Evolutionary conservation across 2,329 filamentous ascomycete species (phyloP).

Genomic region (Fusarium nanum): DNA sequence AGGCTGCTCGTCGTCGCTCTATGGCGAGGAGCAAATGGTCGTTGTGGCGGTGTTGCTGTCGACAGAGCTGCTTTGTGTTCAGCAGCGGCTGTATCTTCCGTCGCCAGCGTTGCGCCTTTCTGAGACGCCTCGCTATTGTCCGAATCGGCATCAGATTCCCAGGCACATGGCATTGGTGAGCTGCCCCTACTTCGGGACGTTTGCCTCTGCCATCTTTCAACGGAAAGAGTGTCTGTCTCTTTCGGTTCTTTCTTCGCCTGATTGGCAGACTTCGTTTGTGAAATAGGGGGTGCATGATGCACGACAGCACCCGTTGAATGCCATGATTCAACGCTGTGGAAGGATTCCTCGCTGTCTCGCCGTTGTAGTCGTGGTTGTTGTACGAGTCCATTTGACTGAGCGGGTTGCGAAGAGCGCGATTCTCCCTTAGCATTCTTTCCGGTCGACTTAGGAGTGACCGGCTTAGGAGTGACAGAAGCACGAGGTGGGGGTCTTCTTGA

Average conservation of each 20-base stretch:
- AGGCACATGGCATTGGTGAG: conserved; percentile 34
- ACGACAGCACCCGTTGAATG: conserved; percentile 55
- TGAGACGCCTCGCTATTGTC: conserved; percentile 43
- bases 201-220: conserved; percentile 5
- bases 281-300: conserved; percentile 59
- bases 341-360: conserved; percentile 59
- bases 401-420: conserved; percentile 3
- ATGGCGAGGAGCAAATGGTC: conserved; percentile 34
- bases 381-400: neutral
- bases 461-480: neutral
- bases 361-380: conserved; percentile 25
- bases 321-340: conserved; percentile 66
- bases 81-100: conserved; percentile 19
- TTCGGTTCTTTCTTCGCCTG: conserved; percentile 12
- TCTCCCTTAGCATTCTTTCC: conserved; percentile 4
- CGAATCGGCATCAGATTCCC: conserved; percentile 41
- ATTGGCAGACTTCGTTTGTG: conserved; percentile 55
- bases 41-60: conserved; percentile 14
- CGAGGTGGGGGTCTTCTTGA: neutral
- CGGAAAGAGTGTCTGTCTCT: conserved; percentile 6
- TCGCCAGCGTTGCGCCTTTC: conserved; percentile 44
- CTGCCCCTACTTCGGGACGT: conserved; percentile 13
- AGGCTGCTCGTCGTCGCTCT: conserved; percentile 45
- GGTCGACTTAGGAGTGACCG: neutral
- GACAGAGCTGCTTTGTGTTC: conserved; percentile 1